phyloP scores from a whole-genome alignment of 2,329 filamentous ascomycete genomes.

The Canariomyces notabilis region DNA sequence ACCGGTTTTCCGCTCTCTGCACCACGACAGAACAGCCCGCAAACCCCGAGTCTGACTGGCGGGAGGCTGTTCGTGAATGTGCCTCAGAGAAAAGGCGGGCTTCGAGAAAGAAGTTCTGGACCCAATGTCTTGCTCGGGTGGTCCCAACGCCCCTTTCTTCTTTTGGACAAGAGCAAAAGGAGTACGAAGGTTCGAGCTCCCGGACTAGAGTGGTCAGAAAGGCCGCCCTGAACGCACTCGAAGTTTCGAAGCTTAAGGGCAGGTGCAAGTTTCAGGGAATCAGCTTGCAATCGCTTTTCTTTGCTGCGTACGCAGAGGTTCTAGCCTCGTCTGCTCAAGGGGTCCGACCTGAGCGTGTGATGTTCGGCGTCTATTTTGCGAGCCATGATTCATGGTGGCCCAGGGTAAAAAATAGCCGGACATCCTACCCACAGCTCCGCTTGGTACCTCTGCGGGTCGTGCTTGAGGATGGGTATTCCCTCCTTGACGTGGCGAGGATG shows the following conservation, averaged over 20 bases:
- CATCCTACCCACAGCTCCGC: constrained; percentile 67
- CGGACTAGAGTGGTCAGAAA: constrained; percentile 40
- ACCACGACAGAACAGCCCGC: neutral
- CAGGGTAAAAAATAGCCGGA: too few relatives aligned
- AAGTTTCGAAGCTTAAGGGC: constrained; percentile 37
- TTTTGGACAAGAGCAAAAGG: neutral
- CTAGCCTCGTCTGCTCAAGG: constrained; percentile 23
- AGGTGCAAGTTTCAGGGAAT: constrained; percentile 47
- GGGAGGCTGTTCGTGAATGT: constrained; percentile 19
- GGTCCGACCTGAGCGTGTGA: constrained; percentile 35
- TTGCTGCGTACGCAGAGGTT: constrained; percentile 61
- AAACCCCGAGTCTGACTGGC: constrained; percentile 23
- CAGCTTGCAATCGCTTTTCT: constrained; percentile 67
- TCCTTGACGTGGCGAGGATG: constrained; percentile 49
- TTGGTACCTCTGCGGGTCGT: constrained; percentile 66
- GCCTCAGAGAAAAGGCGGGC: constrained; percentile 7
- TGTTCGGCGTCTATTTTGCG: constrained; percentile 82
- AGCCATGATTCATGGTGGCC: constrained; percentile 45
- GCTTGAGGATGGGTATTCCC: constrained; percentile 24
- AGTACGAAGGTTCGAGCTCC: neutral
- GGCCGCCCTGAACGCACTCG: constrained; percentile 38
- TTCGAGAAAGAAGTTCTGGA: constrained; percentile 37
- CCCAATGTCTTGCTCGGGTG: constrained; percentile 32
- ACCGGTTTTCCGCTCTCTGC: constrained; percentile 31
- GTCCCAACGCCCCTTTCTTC: constrained; percentile 23